A percentile compares a stretch with the other conserved stretches of the same genome.
Conservation (phyloP, 192 early-diverging fungal genomes). For the Backusella parvicylindrica region DNA sequence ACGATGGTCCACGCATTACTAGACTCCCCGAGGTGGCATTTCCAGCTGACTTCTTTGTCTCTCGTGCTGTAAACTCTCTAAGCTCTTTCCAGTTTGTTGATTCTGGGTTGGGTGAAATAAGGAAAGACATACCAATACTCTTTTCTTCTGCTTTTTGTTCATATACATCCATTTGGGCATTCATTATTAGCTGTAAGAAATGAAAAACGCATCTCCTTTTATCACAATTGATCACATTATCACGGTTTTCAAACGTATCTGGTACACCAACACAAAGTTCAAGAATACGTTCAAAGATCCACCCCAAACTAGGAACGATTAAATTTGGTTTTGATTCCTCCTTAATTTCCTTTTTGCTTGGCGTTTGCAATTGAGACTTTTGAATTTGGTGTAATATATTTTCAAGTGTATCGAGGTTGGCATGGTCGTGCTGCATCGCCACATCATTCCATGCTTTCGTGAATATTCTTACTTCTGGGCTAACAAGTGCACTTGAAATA, state of each 20-base stretch:
- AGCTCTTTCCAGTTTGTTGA: constrained; percentile 31
- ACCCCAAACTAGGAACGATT: constrained; percentile 66
- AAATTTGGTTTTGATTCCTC: constrained; percentile 15
- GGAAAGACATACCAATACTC: constrained; percentile 10
- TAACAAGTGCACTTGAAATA: constrained; percentile 63
- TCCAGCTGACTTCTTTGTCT: constrained; percentile 18
- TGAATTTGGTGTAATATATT: constrained; percentile 23
- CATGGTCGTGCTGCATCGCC: constrained; percentile 42
- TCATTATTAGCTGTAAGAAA: constrained; percentile 39
- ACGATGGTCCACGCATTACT: constrained; percentile 1
- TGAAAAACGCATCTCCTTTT: constrained; percentile 66
- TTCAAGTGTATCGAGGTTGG: constrained; percentile 57
- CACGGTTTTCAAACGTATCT: constrained; percentile 50
- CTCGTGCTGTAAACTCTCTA: constrained; percentile 37
- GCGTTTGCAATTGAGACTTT: not conserved
- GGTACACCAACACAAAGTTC: constrained; percentile 66
- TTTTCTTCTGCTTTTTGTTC: not conserved
- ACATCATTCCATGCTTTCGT: constrained; percentile 63
- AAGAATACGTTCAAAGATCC: constrained; percentile 70
- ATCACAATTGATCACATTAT: constrained; percentile 61
- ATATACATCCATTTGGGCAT: constrained; percentile 24
- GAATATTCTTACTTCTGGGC: constrained; percentile 66
- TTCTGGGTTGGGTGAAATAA: constrained; percentile 16
- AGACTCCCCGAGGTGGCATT: not conserved
- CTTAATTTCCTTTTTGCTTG: not conserved